Evolutionary conservation across 305 asterid genomes (phyloP), one percentile per base, ranked within the genome.

Genomic region (Fraxinus albicans): DNA sequence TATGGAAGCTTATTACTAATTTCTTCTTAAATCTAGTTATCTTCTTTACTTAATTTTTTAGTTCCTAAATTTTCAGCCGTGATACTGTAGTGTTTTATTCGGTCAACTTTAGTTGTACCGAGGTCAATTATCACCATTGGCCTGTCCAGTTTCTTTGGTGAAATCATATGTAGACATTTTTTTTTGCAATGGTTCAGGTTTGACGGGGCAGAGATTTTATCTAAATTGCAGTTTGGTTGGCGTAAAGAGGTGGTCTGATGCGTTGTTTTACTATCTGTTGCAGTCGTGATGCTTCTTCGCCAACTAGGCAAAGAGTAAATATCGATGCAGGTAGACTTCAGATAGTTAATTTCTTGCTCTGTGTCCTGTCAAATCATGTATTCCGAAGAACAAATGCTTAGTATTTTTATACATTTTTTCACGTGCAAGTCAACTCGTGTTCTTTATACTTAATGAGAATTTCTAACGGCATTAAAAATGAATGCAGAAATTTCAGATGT

Each of bases 401-500:
- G 40, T 67, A 10, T 13, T 77, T 23, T 6, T 27, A 25, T 78
- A 34, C 73, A 50, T 77, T 78, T 33, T 19, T 5, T 55, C 25
- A 19, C 8, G 8, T 47, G 77, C 38, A 58, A 0, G 69, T 58
- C 27, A n/a, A 0, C 29, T 58, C 8, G 29, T 19, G 9, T 58
- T 58, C 69, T 19, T 58, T 83, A 73, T 25, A 77, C 58, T 77
- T 50, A 77, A 40, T 25, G 67, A 23, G 77, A 80, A 53, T 35
- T 73, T 86, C 79, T 87, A 67, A 86, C 76, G 69, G 74, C 72
- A 79, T 73, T 50, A 15, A 80, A 78, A 79, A 84, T 77, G 79
- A 80, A 80, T 94, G 86, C 97, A 94, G 98, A 93, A 85, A 88
- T 93, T 84, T 89, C 92, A 47, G 85, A 76, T 35, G 82, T 93